Percentiles rank a stretch among this genome's conserved stretches.
These are phyloP conservation scores for Vitis amurensis DNA, from an alignment of 164 flowering plant genomes.

Conservation along the genomic window DNA sequence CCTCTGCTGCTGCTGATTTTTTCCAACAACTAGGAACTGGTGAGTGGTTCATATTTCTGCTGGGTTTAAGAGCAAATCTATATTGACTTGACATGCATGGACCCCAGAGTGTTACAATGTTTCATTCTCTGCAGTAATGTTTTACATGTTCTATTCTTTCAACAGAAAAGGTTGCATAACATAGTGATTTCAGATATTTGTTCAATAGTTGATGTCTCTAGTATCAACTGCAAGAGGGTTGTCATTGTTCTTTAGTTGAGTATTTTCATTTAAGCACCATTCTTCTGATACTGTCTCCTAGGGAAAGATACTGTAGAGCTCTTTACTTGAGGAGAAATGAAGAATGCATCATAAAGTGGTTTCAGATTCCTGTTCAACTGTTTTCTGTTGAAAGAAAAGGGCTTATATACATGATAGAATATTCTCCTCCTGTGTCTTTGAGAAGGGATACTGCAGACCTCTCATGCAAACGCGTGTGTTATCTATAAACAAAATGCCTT, in stretches of 20 bases:
- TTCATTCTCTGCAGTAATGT: too few species aligned
- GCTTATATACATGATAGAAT: too few species aligned
- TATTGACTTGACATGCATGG: background rate
- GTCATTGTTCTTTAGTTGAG: too few species aligned
- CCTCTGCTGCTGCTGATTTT: constrained; percentile 88
- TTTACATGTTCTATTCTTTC: background rate
- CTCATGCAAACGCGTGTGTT: too few species aligned
- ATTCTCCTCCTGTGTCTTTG: too few species aligned
- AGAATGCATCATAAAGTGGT: background rate
- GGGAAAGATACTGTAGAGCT: background rate
- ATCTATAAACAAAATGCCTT: too few species aligned
- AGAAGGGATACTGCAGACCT: too few species aligned
- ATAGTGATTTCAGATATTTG: background rate
- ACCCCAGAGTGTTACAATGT: too few species aligned
- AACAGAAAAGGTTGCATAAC: background rate
- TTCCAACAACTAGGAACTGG: constrained; percentile 96
- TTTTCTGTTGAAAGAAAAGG: background rate
- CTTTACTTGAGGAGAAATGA: background rate
- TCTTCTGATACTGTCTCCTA: background rate
- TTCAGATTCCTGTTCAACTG: background rate
- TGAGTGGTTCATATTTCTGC: constrained; percentile 34
- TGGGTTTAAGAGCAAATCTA: background rate
- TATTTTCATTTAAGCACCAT: too few species aligned
- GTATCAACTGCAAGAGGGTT: too few species aligned
- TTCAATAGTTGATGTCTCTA: too few species aligned